Evolutionary conservation across 169 alveolate species (phyloP).

Genomic region (Neospora caninum): DNA sequence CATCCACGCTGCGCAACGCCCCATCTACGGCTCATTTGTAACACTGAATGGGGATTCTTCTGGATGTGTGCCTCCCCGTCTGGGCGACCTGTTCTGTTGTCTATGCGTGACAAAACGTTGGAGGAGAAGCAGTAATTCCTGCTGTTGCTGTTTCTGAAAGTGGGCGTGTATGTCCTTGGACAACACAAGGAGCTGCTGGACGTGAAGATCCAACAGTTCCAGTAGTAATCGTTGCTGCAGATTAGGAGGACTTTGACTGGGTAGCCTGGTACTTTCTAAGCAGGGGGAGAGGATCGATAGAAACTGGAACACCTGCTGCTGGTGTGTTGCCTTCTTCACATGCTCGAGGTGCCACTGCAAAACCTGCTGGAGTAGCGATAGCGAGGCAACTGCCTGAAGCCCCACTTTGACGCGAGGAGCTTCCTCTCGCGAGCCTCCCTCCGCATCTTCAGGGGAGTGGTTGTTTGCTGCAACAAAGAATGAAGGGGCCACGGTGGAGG

Average conservation of each 20-base stretch:
- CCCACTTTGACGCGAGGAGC: constrained; percentile 18
- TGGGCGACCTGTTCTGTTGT: not conserved
- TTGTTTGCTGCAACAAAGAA: not conserved
- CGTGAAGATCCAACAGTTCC: constrained; percentile 56
- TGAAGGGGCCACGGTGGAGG: not conserved
- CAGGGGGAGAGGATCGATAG: constrained; percentile 59
- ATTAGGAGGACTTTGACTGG: constrained; percentile 57
- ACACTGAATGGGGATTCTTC: not conserved
- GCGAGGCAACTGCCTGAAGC: constrained; percentile 43
- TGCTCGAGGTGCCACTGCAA: constrained; percentile 53
- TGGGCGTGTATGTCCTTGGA: constrained; percentile 53
- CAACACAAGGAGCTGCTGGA: constrained; percentile 56
- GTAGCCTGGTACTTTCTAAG: constrained; percentile 51
- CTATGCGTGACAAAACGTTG: not conserved
- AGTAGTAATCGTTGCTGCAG: constrained; percentile 56
- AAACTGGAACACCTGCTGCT: constrained; percentile 51
- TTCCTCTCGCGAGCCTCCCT: not conserved
- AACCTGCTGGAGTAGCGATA: constrained; percentile 50
- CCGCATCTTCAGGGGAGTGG: not conserved
- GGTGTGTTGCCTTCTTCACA: constrained; percentile 57
- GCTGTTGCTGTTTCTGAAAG: not conserved
- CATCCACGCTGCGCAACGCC: too few species aligned
- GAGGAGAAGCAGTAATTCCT: not conserved
- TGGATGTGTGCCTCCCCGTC: not conserved
- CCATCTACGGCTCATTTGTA: not conserved